These are phyloP conservation scores for Peltaster fructicola DNA, from an alignment of 2,329 filamentous ascomycete genomes.

Conservation along the genomic window DNA sequence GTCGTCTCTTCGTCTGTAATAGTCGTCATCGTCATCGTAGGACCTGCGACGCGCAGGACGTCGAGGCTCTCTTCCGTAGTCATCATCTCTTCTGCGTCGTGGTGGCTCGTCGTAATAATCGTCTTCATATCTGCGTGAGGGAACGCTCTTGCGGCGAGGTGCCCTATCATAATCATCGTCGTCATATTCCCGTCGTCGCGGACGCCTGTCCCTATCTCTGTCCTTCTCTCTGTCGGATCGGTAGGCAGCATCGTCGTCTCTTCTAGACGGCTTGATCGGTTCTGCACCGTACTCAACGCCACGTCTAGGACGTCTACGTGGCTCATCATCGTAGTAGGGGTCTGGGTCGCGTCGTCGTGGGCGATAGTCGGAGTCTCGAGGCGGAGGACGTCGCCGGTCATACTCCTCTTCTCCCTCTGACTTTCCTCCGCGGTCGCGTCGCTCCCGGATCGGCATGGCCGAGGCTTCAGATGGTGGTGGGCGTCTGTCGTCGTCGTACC, in stretches of 20 bases:
- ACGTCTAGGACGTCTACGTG: conserved; percentile 9
- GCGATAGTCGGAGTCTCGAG: too few species aligned
- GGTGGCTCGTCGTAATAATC: conserved; percentile 4
- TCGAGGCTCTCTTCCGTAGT: conserved; percentile 4
- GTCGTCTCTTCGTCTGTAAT: conserved; percentile 5
- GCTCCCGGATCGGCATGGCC: conserved; percentile 33
- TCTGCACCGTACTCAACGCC: conserved; percentile 7
- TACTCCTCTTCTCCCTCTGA: too few species aligned
- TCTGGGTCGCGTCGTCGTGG: conserved; percentile 5
- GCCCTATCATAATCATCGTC: conserved; percentile 10
- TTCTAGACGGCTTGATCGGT: conserved; percentile 5
- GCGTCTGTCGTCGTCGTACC: conserved; percentile 7
- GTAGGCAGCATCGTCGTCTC: conserved; percentile 5
- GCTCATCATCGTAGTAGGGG: conserved; percentile 11
- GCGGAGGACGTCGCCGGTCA: conserved; percentile 5
- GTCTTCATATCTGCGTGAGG: conserved; percentile 5
- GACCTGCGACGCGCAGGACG: conserved; percentile 4
- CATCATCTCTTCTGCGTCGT: conserved; percentile 6
- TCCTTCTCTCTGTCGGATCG: conserved; percentile 4
- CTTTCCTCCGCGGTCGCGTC: too few species aligned
- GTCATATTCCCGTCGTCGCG: conserved; percentile 8
- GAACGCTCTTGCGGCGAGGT: conserved; percentile 8
- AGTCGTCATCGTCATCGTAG: conserved; percentile 3
- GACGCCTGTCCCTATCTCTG: conserved; percentile 5
- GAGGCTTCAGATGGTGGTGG: conserved; percentile 28